A percentile compares a stretch with the other conserved stretches of the same genome.
Evolutionary conservation across 495 filamentous ascomycete species (phyloP).

Genomic region (Hypoxylon perforatum): DNA sequence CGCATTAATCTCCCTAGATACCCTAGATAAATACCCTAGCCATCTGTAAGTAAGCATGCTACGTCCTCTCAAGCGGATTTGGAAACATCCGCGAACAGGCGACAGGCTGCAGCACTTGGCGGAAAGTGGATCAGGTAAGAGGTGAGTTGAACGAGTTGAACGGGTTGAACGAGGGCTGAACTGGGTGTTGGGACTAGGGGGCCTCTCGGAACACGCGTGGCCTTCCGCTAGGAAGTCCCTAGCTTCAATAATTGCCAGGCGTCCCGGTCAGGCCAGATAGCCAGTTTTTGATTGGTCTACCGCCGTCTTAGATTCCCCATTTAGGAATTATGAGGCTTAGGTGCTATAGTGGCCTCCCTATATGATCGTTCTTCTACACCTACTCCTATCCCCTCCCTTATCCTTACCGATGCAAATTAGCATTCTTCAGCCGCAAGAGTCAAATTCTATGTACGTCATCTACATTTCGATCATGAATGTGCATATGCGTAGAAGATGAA

Average conservation of each 20-base stretch:
- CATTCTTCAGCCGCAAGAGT: conserved; percentile 15
- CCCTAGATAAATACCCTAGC: no score
- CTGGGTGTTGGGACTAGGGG: neutral
- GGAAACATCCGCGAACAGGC: neutral
- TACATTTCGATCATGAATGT: neutral
- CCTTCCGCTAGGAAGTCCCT: neutral
- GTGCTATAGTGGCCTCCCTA: conserved; percentile 7
- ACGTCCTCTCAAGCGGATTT: neutral
- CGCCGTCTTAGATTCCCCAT: conserved; percentile 31
- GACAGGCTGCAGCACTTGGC: neutral
- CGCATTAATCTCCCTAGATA: no score
- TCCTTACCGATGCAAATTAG: no score
- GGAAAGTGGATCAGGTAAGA: neutral
- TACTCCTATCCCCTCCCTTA: neutral
- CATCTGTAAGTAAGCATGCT: no score
- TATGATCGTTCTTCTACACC: neutral
- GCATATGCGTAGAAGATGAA: conserved; percentile 6
- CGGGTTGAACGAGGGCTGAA: neutral
- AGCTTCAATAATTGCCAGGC: conserved; percentile 10
- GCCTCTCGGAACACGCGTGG: conserved; percentile 20
- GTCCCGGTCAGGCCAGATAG: conserved; percentile 17
- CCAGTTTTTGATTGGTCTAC: conserved; percentile 25
- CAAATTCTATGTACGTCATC: neutral
- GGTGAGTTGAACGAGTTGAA: no score
- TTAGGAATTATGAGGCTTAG: conserved; percentile 40